Conservation (phyloP, 768 basidiomycete genomes). For the Thelephora ganbajun region DNA sequence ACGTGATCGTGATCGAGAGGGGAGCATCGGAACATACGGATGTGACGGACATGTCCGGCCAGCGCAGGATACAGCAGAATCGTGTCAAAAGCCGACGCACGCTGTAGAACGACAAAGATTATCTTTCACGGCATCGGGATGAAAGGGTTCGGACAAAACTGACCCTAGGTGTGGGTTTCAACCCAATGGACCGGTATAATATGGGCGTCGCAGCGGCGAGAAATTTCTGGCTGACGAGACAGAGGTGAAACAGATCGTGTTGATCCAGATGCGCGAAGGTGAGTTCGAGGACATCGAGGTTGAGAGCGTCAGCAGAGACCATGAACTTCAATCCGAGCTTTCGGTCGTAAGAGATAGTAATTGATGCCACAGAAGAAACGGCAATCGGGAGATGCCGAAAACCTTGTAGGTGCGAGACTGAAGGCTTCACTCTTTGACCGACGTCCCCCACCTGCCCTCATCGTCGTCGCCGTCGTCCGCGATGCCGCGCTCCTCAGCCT, state of each 20-base stretch:
- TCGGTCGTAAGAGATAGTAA: not conserved
- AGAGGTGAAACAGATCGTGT: constrained; percentile 41
- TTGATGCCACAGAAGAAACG: not conserved
- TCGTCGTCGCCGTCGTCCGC: constrained; percentile 14
- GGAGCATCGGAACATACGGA: constrained; percentile 27
- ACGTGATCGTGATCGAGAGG: constrained; percentile 1
- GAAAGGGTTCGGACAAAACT: constrained; percentile 8
- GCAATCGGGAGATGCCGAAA: too few relatives aligned
- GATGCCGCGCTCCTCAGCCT: constrained; percentile 43
- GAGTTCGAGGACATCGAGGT: constrained; percentile 61
- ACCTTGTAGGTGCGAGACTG: too few relatives aligned
- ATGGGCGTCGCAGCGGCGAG: constrained; percentile 47
- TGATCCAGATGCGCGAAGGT: constrained; percentile 41
- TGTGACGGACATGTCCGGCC: constrained; percentile 41
- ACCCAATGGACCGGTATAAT: constrained; percentile 40
- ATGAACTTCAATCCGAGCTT: constrained; percentile 22
- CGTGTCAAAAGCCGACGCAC: constrained; percentile 48
- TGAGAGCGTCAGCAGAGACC: constrained; percentile 54
- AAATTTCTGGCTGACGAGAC: constrained; percentile 55
- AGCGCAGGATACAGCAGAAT: constrained; percentile 37
- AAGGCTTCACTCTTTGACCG: too few relatives aligned
- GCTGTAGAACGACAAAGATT: constrained; percentile 14
- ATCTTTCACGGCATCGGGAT: not conserved
- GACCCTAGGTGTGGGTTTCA: constrained; percentile 40
- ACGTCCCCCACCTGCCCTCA: not conserved